A percentile compares a stretch with the other conserved stretches of the same genome.
Evolutionary conservation across 148 eudicot species (phyloP).

Genomic region (Drosera capensis): DNA sequence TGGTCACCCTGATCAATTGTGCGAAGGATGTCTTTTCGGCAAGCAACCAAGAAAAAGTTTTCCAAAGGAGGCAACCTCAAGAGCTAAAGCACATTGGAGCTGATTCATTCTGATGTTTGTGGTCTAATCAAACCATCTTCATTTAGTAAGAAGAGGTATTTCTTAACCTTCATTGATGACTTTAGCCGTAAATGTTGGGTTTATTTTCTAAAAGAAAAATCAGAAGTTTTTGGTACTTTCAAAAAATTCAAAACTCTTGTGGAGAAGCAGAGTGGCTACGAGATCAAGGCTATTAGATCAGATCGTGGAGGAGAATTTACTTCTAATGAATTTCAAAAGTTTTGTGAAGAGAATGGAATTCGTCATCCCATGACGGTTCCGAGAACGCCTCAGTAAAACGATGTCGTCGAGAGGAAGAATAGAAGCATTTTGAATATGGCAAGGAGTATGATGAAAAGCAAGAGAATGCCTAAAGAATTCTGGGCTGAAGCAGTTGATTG

Average conservation of each 20-base stretch:
- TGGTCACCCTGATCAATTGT: not conserved
- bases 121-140: conserved; percentile 3
- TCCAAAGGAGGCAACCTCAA: not conserved
- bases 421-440: conserved; percentile 4
- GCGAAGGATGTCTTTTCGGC: not conserved
- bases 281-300: not conserved
- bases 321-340: conserved; percentile 1
- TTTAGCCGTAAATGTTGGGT: conserved; percentile 5
- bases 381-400: conserved; percentile 8
- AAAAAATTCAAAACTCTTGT: conserved; percentile 4
- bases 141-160: conserved; percentile 6
- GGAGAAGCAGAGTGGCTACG: conserved; percentile 8
- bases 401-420: not conserved
- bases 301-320: conserved; percentile 1
- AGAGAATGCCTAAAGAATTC: conserved; percentile 4
- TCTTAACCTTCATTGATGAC: conserved; percentile 10
- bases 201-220: conserved; percentile 5
- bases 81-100: not conserved
- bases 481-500: conserved; percentile 5
- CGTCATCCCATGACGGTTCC: conserved; percentile 1
- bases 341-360: conserved; percentile 9
- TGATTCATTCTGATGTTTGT: conserved; percentile 3
- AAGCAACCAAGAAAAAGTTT: not conserved
- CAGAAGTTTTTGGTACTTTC: conserved; percentile 1
- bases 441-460: conserved; percentile 4